Evolutionary conservation across 75 land plant species (phyloP).

Genomic region (Cunninghamia lanceolata): DNA sequence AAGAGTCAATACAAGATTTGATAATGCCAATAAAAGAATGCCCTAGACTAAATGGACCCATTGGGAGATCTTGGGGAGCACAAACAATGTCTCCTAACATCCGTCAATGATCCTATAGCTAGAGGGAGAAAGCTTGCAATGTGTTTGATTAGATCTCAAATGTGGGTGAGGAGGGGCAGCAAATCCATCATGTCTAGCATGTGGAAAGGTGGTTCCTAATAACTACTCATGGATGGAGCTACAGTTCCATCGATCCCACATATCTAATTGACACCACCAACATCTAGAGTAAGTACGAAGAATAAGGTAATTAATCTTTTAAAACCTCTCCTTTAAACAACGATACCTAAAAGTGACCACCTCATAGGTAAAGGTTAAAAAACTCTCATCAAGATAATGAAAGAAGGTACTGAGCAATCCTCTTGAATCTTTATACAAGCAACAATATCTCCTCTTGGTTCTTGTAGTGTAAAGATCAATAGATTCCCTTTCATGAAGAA

Average conservation of each 20-base stretch:
- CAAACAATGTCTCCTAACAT: neutral
- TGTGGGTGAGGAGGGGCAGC: neutral
- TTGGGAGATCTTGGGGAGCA: neutral
- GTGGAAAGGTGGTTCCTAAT: neutral
- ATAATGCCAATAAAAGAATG: neutral
- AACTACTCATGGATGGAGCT: neutral
- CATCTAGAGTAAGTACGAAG: neutral
- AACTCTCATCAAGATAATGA: neutral
- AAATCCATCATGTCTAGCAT: neutral
- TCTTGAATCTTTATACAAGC: neutral
- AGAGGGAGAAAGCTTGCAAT: neutral
- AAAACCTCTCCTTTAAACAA: neutral
- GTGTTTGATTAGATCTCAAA: neutral
- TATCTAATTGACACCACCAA: neutral
- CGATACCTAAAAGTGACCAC: neutral
- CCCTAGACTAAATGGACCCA: neutral
- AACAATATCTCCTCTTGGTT: neutral
- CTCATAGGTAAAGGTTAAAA: neutral
- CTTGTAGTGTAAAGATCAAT: neutral
- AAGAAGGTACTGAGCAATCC: neutral
- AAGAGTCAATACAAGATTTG: neutral
- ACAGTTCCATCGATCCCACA: neutral
- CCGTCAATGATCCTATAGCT: neutral
- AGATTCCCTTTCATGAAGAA: neutral
- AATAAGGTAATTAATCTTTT: neutral